Base-by-base conservation (phyloP, 768 basidiomycete genomes). In the Rhodotorula babjevae region DNA sequence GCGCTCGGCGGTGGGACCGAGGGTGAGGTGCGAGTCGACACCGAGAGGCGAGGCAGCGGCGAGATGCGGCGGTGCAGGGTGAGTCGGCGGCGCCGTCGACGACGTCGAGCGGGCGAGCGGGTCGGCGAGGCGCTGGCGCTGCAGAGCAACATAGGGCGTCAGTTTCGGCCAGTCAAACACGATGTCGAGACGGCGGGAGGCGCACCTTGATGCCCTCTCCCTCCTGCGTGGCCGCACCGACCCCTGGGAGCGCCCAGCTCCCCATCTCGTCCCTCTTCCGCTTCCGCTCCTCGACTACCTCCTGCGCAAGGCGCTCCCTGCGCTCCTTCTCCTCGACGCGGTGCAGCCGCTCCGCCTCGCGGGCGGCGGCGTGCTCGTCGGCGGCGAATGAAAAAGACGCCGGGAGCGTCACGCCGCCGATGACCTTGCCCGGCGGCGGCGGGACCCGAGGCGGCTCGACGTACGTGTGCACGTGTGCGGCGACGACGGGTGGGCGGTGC, bases 321-420 rank as follows among this genome's bases (percentile, higher is more conserved):
- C 66, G 23, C 44, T 72, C 66, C 11, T 57, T 9, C 36, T 72
- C 71, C 52, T 63, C 65, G 40, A n/a, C n/a, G 6, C 71, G 31
- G 27, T 29, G 47, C 19, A 42, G 36, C 36, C 50, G 25, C 33
- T 72, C 71, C 44, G 46, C 57, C 18, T 72, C 71, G 50, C 58
- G 58, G 1, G 36, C 57, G 5, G 16, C 40, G 6, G 47, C 14
- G 0, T 36, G 27, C 3, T 56, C 47, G 31, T 46, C 23, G 23
- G 27, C 50, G 50, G 50, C 71, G 46, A 72, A 72, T 2, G 66
- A 33, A 63, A 72, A 72, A 0, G 66, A 59, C 25, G 66, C 33
- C 1, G 71, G 71, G 12, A 68, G 58, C 21, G 71, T 72, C 50
- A 72, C 49, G n/a, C 49, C 33, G 3, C 58, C 31, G 50, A 67